Conservation (phyloP, 2,329 filamentous ascomycete genomes). For the Paraphaeosphaeria sporulosa region DNA sequence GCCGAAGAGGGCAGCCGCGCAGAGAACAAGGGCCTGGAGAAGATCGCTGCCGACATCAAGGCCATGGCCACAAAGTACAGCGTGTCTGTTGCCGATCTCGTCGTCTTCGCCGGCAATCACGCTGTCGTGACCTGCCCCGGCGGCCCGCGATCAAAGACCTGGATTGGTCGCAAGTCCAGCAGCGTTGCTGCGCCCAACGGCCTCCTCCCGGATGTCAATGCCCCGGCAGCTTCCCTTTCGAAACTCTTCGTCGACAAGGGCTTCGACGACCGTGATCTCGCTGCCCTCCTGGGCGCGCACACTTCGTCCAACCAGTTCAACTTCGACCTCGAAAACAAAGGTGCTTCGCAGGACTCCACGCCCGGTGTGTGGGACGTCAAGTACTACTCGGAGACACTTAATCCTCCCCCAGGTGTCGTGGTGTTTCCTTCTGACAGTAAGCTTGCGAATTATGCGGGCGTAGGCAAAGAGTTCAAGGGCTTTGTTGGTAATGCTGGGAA, state of each 20-base stretch:
- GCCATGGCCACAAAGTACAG: slow-evolving; percentile 49
- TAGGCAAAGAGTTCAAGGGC: slow-evolving; percentile 45
- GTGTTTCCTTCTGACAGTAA: slow-evolving; percentile 44
- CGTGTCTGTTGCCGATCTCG: slow-evolving; percentile 58
- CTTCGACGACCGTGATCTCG: slow-evolving; percentile 56
- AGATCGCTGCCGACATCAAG: slow-evolving; percentile 48
- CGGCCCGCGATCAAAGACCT: slow-evolving; percentile 58
- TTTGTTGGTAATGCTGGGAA: slow-evolving; percentile 45
- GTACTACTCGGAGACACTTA: slow-evolving; percentile 37
- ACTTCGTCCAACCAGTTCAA: slow-evolving; percentile 48
- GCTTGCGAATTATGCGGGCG: slow-evolving; percentile 32
- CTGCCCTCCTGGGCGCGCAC: slow-evolving; percentile 63
- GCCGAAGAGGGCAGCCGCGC: slow-evolving; percentile 34
- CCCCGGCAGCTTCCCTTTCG: slow-evolving; percentile 49
- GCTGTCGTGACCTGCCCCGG: slow-evolving; percentile 58
- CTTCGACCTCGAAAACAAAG: slow-evolving; percentile 35
- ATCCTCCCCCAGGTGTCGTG: slow-evolving; percentile 29
- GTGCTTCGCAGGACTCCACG: slow-evolving; percentile 55
- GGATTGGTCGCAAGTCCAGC: slow-evolving; percentile 57
- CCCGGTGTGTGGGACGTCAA: slow-evolving; percentile 48
- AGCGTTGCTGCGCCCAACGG: slow-evolving; percentile 48
- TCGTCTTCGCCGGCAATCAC: slow-evolving; percentile 39
- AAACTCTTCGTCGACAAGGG: slow-evolving; percentile 59
- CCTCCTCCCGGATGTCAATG: slow-evolving; percentile 54
- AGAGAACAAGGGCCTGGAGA: slow-evolving; percentile 53